These are phyloP conservation scores for Teratosphaeria viscida DNA, from an alignment of 2,329 filamentous ascomycete species.

Conservation along the genomic window DNA sequence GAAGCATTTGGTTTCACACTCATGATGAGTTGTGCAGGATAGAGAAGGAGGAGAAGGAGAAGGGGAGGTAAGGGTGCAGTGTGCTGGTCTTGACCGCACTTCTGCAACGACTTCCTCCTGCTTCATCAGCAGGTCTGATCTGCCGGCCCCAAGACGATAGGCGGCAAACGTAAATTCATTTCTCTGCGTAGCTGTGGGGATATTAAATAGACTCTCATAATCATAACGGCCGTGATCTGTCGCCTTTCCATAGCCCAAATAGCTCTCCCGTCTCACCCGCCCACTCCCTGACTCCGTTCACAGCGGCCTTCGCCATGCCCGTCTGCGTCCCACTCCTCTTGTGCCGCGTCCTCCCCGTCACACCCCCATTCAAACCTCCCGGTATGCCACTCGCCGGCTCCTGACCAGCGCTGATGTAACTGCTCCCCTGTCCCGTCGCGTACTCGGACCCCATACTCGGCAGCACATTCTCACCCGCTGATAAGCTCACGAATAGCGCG, in stretches of 20 bases:
- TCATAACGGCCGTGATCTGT: slow-evolving; percentile 40
- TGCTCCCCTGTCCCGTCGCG: slow-evolving; percentile 48
- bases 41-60: too few species aligned
- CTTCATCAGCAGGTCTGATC: too few species aligned
- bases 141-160: too few species aligned
- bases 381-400: slow-evolving; percentile 22
- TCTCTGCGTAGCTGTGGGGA: not conserved
- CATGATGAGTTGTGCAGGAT: too few species aligned
- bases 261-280: slow-evolving; percentile 50
- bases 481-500: slow-evolving; percentile 85
- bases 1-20: too few species aligned
- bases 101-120: too few species aligned
- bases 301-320: slow-evolving; percentile 48
- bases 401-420: slow-evolving; percentile 36
- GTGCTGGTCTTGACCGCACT: too few species aligned
- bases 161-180: not conserved
- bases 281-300: slow-evolving; percentile 55
- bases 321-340: slow-evolving; percentile 43
- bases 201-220: not conserved
- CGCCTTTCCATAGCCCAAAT: slow-evolving; percentile 52
- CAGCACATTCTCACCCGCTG: slow-evolving; percentile 87
- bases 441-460: slow-evolving; percentile 81
- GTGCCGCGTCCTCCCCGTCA: slow-evolving; percentile 29
- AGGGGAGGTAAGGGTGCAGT: too few species aligned
- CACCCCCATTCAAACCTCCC: slow-evolving; percentile 36